Percentiles rank a stretch among this genome's conserved stretches.
phyloP scores from a whole-genome alignment of 345 rosid genomes.

The Brassica nigra region DNA sequence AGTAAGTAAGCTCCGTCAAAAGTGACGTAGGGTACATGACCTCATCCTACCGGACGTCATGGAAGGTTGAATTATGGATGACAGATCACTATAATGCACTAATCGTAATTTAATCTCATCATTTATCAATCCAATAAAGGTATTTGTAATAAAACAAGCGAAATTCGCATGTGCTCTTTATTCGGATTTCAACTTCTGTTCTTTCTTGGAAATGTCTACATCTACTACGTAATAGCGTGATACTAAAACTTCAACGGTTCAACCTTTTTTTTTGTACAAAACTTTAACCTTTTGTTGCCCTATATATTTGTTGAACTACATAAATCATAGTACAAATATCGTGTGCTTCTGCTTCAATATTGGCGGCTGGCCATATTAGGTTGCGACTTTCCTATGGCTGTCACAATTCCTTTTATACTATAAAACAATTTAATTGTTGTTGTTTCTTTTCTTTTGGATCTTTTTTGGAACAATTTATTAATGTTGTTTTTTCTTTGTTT shows the following conservation, averaged over 20 bases:
- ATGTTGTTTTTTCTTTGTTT: too few relatives aligned
- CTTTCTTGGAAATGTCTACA: slow-evolving; percentile 8
- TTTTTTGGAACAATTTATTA: too few relatives aligned
- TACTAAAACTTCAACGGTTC: not conserved
- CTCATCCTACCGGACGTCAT: slow-evolving; percentile 14
- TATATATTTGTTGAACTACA: not conserved
- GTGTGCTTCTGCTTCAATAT: slow-evolving; percentile 23
- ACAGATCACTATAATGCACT: slow-evolving; percentile 29
- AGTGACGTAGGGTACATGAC: slow-evolving; percentile 27
- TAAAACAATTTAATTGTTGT: not conserved
- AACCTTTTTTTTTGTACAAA: not conserved
- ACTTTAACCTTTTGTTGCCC: too few relatives aligned
- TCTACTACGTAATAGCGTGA: slow-evolving; percentile 15
- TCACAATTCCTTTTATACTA: not conserved
- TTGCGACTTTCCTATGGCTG: slow-evolving; percentile 7
- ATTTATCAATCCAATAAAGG: slow-evolving; percentile 8
- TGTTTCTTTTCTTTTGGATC: not conserved
- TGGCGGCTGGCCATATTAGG: slow-evolving; percentile 28
- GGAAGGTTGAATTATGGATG: slow-evolving; percentile 12
- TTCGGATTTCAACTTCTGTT: slow-evolving; percentile 1
- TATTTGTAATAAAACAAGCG: slow-evolving; percentile 5
- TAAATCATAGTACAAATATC: not conserved
- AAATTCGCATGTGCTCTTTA: slow-evolving; percentile 1
- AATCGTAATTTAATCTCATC: slow-evolving; percentile 20
- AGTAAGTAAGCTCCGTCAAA: not conserved